Base-by-base conservation (phyloP, 2,329 filamentous ascomycete genomes). In the Calonectria hongkongensis region DNA sequence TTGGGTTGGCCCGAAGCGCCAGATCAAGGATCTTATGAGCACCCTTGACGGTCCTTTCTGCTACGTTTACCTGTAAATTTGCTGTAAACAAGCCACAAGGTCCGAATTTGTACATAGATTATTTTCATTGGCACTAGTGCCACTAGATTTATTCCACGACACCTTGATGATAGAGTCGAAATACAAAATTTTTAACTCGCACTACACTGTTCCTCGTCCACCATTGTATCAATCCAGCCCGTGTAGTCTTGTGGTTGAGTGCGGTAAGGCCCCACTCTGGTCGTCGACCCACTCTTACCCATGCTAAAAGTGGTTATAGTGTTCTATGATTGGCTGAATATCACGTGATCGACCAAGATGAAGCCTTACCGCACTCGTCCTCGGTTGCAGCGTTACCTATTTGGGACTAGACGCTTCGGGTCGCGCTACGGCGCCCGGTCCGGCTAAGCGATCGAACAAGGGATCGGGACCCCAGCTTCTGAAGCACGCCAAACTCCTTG, bases 11-110 rank as follows among this genome's bases (percentile, higher is more conserved):
- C 45, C 45, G 25, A 65, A 71, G 47, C 66, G 68, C 10, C 74
- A 81, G 56, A 86, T 84, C 63, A 78, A 79, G 66, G 80, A 82
- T 25, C 71, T 83, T 4, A 73, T 84, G 45, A 48, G n/a, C n/a
- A 48, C n/a, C 21, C 8, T 48, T 12, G 45, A 25, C 10, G n/a
- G 45, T 12, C 45, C 45, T 6, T 48, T 48, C 12, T 48, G 45
- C n/a, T 48, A 48, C 13, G 45, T 48, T 18, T 28, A 21, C 45
- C 28, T 43, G 30, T 50, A 70, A 25, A 70, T 71, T 45, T 43
- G 21, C 36, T n/a, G 25, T 47, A 15, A 54, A 62, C 54, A 51
- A 25, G 9, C 45, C 8, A 9, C 16, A 48, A n/a, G 41, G 8
- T 13, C 18, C n/a, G 6, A 21, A 25, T 13, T 48, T 48, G 45